These are phyloP conservation scores for Aspergillus latus DNA, from an alignment of 2,329 filamentous ascomycete genomes.

Conservation along the genomic window DNA sequence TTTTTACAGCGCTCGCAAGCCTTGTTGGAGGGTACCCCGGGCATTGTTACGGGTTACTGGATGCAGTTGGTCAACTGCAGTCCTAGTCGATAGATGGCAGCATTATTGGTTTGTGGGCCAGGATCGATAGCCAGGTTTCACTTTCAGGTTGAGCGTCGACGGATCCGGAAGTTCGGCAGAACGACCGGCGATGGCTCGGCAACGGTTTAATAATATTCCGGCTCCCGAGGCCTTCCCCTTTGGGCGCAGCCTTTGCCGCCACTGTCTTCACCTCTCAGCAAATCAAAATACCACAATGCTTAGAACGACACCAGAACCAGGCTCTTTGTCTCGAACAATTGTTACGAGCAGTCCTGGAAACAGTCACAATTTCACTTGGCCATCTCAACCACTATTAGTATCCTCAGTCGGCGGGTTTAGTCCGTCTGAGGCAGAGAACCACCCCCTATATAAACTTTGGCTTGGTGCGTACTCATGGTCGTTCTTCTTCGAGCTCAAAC, in stretches of 20 bases:
- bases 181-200: background rate
- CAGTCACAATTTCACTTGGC: too few relatives aligned
- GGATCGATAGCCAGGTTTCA: background rate
- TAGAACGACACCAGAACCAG: background rate
- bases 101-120: background rate
- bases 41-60: constrained; percentile 26
- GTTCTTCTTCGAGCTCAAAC: background rate
- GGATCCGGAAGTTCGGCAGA: background rate
- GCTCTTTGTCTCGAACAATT: background rate
- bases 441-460: constrained; percentile 32
- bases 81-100: background rate
- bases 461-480: constrained; percentile 18
- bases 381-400: background rate
- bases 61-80: constrained; percentile 5
- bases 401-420: background rate
- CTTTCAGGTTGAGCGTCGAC: background rate
- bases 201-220: background rate
- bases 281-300: background rate
- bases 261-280: background rate
- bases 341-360: too few relatives aligned
- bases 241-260: background rate
- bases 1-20: constrained; percentile 43
- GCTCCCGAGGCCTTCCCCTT: background rate
- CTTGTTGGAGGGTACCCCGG: constrained; percentile 42
- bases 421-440: background rate